Base-by-base conservation (phyloP, 305 asterid genomes). In the Galium porrigens region DNA sequence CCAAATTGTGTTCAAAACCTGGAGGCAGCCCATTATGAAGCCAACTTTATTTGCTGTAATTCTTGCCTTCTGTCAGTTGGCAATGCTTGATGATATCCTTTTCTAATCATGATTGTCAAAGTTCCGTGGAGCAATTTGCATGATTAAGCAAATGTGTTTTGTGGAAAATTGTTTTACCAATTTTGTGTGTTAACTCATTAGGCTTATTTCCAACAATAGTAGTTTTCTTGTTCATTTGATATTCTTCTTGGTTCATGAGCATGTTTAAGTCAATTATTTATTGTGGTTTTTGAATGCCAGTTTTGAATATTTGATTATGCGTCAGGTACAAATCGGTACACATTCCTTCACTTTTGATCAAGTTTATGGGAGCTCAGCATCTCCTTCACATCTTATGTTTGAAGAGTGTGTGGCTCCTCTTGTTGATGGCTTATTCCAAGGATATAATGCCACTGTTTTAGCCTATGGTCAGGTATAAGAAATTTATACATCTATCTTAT, bases 341-440 rank as follows among this genome's bases (percentile, higher is more conserved):
- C 99, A 90, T 76, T 86, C 97, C 12, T 94, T 94, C 67, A 94
- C 99, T 64, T 94, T 90, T 59, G 99, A 94, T 88, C 99, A 86
- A 76, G 99, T 94, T 17, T 94, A 90, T 33, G 99, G 97, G 61
- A 85, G 89, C 64, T 82, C 90, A 0, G 94, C 75, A 59, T 86
- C 96, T 49, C 94, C 94, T 18, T 85, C 96, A 4, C 63, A 89
- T 69, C 74, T 84, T 68, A 94, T 94, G 99, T 94, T 83, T 58
- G 89, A 90, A 29, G 99, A 94, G 78, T 94, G 99, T 44, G 95
- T 90, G 73, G 81, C 96, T 52, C 96, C 97, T 65, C 79, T 94
- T 58, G 97, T 94, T 52, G 99, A 94, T 70, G 96, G 99, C 60
- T 78, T 94, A 82, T 90, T 94, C 76, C 97, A 94, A 80, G 99